phyloP scores from a whole-genome alignment of 176 grass and related monocot genomes.

The Lolium perenne region DNA sequence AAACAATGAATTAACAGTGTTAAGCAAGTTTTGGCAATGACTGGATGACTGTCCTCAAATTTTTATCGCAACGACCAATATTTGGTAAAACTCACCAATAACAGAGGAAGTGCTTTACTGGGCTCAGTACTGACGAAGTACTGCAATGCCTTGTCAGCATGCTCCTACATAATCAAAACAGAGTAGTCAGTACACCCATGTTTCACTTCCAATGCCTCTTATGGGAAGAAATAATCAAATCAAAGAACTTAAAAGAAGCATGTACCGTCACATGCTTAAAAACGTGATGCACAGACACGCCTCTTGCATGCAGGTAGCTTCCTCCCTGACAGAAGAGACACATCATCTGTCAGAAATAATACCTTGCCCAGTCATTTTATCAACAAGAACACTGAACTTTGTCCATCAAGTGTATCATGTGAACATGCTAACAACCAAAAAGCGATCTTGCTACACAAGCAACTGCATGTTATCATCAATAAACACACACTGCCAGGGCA shows the following conservation, averaged over 20 bases:
- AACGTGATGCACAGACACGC: constrained; percentile 77
- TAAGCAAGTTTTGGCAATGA: neutral
- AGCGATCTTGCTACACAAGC: neutral
- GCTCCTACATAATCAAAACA: constrained; percentile 70
- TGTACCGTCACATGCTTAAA: constrained; percentile 90
- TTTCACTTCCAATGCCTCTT: constrained; percentile 5
- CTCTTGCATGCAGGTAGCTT: constrained; percentile 86
- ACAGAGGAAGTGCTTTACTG: constrained; percentile 64
- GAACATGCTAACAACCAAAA: constrained; percentile 34
- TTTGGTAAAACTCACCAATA: constrained; percentile 65
- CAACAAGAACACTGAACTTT: neutral
- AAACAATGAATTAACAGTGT: neutral
- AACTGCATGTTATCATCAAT: constrained; percentile 1
- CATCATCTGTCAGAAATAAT: constrained; percentile 41
- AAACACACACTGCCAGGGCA: constrained; percentile 10
- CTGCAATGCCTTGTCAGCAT: constrained; percentile 88
- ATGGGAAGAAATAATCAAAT: constrained; percentile 14
- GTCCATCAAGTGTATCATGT: neutral
- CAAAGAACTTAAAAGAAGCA: constrained; percentile 34
- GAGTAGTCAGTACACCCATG: constrained; percentile 15
- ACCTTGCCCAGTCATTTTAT: neutral
- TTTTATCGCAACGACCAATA: neutral
- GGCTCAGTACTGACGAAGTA: constrained; percentile 84
- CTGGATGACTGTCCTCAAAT: constrained; percentile 6
- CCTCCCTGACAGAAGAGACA: constrained; percentile 68